These are phyloP conservation scores for Boehmeria nivea DNA, from an alignment of 306 rosid species.

Conservation along the genomic window DNA sequence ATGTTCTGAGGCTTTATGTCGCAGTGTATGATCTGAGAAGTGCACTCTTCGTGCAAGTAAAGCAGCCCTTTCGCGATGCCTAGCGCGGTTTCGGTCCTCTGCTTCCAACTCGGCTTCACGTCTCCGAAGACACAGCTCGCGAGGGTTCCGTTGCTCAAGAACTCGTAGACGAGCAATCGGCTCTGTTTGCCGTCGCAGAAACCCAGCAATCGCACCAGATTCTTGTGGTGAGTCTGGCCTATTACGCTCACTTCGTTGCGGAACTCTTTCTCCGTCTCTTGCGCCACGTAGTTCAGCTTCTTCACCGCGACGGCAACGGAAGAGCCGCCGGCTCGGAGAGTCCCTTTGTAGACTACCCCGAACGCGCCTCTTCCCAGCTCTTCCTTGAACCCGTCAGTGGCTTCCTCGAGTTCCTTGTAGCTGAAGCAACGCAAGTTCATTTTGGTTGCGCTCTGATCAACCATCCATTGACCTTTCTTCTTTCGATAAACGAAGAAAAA, in stretches of 20 bases:
- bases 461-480: constrained; percentile 6
- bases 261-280: constrained; percentile 24
- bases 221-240: constrained; percentile 34
- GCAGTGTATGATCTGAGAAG: constrained; percentile 35
- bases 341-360: constrained; percentile 37
- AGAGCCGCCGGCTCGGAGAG: background rate
- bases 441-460: background rate
- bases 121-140: constrained; percentile 21
- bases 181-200: constrained; percentile 18
- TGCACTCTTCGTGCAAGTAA: constrained; percentile 43
- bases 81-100: constrained; percentile 13
- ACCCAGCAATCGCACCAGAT: constrained; percentile 22
- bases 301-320: constrained; percentile 23
- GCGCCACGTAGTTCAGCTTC: constrained; percentile 10
- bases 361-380: constrained; percentile 35
- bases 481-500: background rate
- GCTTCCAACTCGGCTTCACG: constrained; percentile 23
- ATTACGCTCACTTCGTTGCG: constrained; percentile 20
- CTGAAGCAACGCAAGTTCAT: constrained; percentile 20
- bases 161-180: constrained; percentile 22
- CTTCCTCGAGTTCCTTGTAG: constrained; percentile 28
- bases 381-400: constrained; percentile 27
- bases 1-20: constrained; percentile 53
- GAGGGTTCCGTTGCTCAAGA: constrained; percentile 23
- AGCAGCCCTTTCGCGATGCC: constrained; percentile 27